phyloP scores from a whole-genome alignment of 768 basidiomycete species.

The Leccinum disarticulatum region DNA sequence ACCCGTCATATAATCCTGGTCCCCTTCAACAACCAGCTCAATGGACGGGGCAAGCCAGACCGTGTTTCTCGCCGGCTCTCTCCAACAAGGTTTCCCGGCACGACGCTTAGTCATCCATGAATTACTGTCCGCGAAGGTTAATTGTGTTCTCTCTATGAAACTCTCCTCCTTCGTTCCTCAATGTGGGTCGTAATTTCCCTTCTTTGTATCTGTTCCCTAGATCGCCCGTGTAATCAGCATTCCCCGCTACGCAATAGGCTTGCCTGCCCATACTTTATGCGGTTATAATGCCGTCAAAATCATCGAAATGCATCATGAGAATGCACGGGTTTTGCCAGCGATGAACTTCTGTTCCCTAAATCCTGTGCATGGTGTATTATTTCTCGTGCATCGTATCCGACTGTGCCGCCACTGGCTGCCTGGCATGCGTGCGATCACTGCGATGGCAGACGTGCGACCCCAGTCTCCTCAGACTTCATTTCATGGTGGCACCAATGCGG shows the following conservation, averaged over 20 bases:
- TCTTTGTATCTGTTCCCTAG: background rate
- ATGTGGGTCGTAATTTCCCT: background rate
- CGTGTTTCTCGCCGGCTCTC: background rate
- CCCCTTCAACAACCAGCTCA: background rate
- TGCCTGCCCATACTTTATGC: background rate
- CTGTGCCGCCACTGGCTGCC: background rate
- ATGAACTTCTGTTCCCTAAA: background rate
- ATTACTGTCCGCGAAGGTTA: conserved; percentile 31
- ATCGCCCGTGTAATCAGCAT: background rate
- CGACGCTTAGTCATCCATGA: conserved; percentile 28
- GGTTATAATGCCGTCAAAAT: background rate
- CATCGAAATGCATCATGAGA: background rate
- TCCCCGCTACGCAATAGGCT: background rate
- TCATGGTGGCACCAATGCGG: background rate
- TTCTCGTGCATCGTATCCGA: background rate
- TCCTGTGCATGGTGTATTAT: background rate
- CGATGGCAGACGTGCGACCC: background rate
- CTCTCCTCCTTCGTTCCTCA: background rate
- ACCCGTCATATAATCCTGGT: background rate
- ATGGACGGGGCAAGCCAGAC: background rate
- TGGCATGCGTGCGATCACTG: background rate
- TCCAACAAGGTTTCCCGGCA: conserved; percentile 29
- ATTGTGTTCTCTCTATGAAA: background rate
- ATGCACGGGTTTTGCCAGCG: background rate
- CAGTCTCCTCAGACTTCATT: background rate